Conservation (phyloP, 371 early-diverging fungal genomes). For the Mycotypha africana region DNA sequence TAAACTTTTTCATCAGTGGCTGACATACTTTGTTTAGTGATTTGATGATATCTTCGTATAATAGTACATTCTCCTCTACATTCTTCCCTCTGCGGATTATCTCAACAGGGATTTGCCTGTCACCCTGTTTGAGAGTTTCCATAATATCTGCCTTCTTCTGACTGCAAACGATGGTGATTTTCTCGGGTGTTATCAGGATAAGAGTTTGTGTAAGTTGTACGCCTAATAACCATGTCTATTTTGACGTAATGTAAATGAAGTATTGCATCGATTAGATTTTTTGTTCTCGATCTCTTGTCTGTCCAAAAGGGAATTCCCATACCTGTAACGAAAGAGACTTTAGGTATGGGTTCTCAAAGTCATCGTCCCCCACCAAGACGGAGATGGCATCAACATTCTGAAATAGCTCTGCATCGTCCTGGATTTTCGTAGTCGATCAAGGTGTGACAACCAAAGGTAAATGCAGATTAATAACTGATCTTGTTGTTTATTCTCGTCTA, state of each 20-base stretch:
- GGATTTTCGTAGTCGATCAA: not conserved
- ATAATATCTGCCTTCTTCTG: constrained; percentile 64
- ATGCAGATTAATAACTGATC: no score
- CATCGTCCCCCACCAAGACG: constrained; percentile 54
- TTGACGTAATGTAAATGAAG: no score
- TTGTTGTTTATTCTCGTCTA: no score
- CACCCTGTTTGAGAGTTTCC: constrained; percentile 37
- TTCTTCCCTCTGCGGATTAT: constrained; percentile 77
- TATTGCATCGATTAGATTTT: no score
- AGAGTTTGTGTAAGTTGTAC: constrained; percentile 91
- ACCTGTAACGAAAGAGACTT: constrained; percentile 65
- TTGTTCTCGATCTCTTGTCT: not conserved
- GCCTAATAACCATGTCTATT: constrained; percentile 94
- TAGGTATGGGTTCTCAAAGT: constrained; percentile 64
- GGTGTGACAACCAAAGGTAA: no score
- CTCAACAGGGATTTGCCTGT: constrained; percentile 64
- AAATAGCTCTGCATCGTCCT: constrained; percentile 36
- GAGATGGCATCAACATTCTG: constrained; percentile 60
- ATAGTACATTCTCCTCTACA: constrained; percentile 50
- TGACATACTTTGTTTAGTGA: constrained; percentile 30
- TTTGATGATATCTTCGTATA: constrained; percentile 55
- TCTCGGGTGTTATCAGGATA: constrained; percentile 71
- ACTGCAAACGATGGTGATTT: constrained; percentile 76
- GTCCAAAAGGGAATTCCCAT: constrained; percentile 8
- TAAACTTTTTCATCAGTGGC: no score